Evolutionary conservation across 352 stramenopile species (phyloP).

Genomic region (Pythium rhizo-oryzae): DNA sequence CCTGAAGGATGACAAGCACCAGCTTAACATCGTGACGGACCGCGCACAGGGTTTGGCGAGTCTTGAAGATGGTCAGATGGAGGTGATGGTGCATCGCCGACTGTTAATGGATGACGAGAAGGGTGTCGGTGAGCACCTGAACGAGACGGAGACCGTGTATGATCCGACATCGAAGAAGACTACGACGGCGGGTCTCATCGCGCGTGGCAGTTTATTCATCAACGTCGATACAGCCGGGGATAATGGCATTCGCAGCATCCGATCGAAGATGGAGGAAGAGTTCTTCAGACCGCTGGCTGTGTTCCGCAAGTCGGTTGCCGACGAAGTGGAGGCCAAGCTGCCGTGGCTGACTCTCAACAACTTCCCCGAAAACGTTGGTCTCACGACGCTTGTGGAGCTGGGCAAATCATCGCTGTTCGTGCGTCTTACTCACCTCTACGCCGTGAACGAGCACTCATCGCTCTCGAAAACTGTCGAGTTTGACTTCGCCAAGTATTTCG

Average conservation of each 20-base stretch:
- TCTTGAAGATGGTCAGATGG: conserved; percentile 90
- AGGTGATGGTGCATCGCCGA: conserved; percentile 98
- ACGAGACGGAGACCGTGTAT: conserved; percentile 91
- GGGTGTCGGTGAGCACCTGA: conserved; percentile 93
- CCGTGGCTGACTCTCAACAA: conserved; percentile 64
- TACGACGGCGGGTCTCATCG: conserved; percentile 61
- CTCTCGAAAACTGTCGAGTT: conserved; percentile 76
- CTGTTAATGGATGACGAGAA: conserved; percentile 93
- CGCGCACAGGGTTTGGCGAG: conserved; percentile 92
- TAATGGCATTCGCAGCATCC: conserved; percentile 53
- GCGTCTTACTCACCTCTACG: conserved; percentile 95
- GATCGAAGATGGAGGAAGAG: conserved; percentile 65
- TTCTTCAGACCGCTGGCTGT: conserved; percentile 73
- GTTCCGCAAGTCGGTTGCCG: conserved; percentile 43
- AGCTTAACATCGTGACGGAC: conserved; percentile 92
- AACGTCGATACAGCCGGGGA: conserved; percentile 60
- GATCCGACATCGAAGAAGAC: conserved; percentile 58
- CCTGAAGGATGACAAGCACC: conserved; percentile 85
- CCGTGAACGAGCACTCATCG: conserved; percentile 79
- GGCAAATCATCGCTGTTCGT: conserved; percentile 84
- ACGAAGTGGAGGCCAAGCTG: conserved; percentile 49
- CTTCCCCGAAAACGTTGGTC: conserved; percentile 92
- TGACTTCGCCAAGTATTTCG: conserved; percentile 70
- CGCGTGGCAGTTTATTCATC: conserved; percentile 70
- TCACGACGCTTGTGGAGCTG: conserved; percentile 91